These are phyloP conservation scores for Salix viminalis DNA, from an alignment of 345 rosid species.

Conservation along the genomic window DNA sequence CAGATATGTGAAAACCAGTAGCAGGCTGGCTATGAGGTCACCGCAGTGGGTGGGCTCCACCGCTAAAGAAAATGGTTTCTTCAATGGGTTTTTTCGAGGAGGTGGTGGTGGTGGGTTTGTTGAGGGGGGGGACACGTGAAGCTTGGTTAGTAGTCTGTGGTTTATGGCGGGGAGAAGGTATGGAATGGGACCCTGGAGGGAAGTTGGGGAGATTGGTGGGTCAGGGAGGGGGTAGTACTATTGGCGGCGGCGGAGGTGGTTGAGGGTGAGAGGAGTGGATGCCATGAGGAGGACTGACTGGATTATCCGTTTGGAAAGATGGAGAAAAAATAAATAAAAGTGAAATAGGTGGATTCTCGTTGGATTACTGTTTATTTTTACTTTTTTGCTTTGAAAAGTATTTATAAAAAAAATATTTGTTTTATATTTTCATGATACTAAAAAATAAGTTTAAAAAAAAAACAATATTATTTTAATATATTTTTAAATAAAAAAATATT, in stretches of 20 bases:
- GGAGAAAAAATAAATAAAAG: not conserved
- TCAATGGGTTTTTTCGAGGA: conserved; percentile 36
- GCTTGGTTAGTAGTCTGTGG: conserved; percentile 32
- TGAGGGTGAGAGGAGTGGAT: conserved; percentile 22
- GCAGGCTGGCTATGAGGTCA: conserved; percentile 72
- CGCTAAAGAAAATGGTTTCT: conserved; percentile 77
- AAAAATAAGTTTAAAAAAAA: too few relatives aligned
- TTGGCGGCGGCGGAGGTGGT: conserved; percentile 7
- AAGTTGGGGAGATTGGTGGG: conserved; percentile 16
- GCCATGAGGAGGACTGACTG: conserved; percentile 29
- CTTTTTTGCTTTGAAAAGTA: too few relatives aligned
- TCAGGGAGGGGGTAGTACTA: conserved; percentile 16
- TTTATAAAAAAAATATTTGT: too few relatives aligned
- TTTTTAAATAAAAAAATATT: not conserved
- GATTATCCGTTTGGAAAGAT: conserved; percentile 15
- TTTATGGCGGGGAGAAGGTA: conserved; percentile 13
- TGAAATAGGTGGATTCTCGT: not conserved
- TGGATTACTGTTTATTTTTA: too few relatives aligned
- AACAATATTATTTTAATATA: too few relatives aligned
- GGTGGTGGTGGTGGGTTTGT: conserved; percentile 30
- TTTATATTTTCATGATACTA: too few relatives aligned
- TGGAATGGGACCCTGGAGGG: conserved; percentile 20
- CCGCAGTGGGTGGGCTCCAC: conserved; percentile 97
- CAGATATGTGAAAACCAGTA: conserved; percentile 82
- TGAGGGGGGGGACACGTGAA: conserved; percentile 51